Conservation (phyloP, 495 filamentous ascomycete species). For the Podospora tetraspora region DNA sequence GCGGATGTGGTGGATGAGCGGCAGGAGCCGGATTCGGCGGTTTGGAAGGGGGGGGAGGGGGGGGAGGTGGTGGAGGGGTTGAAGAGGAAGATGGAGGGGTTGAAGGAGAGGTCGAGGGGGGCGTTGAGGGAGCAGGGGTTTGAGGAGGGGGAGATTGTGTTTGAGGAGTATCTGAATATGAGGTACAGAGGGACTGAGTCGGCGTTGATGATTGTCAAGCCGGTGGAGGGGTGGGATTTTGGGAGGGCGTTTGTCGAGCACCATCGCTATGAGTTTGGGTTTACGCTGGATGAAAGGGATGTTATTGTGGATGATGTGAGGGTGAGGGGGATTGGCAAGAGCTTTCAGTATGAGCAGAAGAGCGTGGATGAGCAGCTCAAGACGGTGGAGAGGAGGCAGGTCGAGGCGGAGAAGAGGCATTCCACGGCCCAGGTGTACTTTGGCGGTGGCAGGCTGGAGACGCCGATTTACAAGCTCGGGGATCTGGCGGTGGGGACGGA, state of each 20-base stretch:
- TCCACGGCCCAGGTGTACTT: slow-evolving; percentile 60
- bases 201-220: slow-evolving; percentile 75
- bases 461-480: slow-evolving; percentile 78
- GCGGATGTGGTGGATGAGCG: slow-evolving; percentile 92
- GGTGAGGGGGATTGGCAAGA: slow-evolving; percentile 82
- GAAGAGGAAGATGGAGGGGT: slow-evolving; percentile 51
- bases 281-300: slow-evolving; percentile 80
- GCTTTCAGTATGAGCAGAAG: slow-evolving; percentile 69
- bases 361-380: slow-evolving; percentile 75
- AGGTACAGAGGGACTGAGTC: slow-evolving; percentile 84
- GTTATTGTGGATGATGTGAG: slow-evolving; percentile 92
- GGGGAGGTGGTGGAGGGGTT: slow-evolving; percentile 49
- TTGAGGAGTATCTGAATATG: slow-evolving; percentile 88
- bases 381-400: slow-evolving; percentile 49
- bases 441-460: slow-evolving; percentile 68
- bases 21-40: slow-evolving; percentile 83
- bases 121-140: slow-evolving; percentile 72
- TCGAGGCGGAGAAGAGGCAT: slow-evolving; percentile 51
- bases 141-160: slow-evolving; percentile 61
- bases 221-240: slow-evolving; percentile 64
- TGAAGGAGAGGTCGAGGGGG: slow-evolving; percentile 62
- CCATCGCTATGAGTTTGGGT: slow-evolving; percentile 92
- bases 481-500: slow-evolving; percentile 71
- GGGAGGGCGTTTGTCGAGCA: slow-evolving; percentile 77
- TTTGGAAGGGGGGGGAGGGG: slow-evolving; percentile 59